Conservation (phyloP, 208 protist species). For the Acanthamoeba rhysodes region DNA sequence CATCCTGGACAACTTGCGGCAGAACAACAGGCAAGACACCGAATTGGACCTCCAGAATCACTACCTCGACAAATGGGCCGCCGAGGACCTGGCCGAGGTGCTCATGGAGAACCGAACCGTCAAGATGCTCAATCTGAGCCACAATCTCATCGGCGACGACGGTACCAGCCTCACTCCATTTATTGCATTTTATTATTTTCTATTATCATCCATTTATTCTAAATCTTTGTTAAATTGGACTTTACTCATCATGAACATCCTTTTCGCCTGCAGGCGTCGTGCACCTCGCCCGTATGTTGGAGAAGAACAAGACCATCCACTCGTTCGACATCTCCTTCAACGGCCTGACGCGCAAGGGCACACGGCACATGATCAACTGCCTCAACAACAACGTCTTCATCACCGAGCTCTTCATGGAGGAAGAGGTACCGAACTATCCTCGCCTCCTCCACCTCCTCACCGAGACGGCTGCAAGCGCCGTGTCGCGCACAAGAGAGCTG, state of each 20-base stretch:
- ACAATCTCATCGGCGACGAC: slow-evolving; percentile 65
- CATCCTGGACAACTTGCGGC: slow-evolving; percentile 45
- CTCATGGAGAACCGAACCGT: slow-evolving; percentile 48
- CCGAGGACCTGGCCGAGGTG: slow-evolving; percentile 52
- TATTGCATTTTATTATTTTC: background rate
- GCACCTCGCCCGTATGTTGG: slow-evolving; percentile 28
- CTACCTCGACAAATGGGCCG: slow-evolving; percentile 70
- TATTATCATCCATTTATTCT: background rate
- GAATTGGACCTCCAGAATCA: slow-evolving; percentile 57
- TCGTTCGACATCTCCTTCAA: slow-evolving; percentile 59
- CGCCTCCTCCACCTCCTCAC: background rate
- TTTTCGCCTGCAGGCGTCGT: background rate
- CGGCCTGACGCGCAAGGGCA: slow-evolving; percentile 65
- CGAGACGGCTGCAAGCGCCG: background rate
- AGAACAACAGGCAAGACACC: slow-evolving; percentile 69
- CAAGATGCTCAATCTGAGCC: slow-evolving; percentile 18
- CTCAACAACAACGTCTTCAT: slow-evolving; percentile 77
- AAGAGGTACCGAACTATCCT: background rate
- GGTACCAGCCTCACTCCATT: background rate
- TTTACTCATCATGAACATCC: background rate
- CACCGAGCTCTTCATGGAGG: slow-evolving; percentile 65
- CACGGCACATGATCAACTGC: slow-evolving; percentile 70
- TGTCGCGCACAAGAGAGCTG: background rate
- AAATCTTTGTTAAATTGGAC: background rate
- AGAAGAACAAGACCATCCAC: slow-evolving; percentile 74